Evolutionary conservation across 1,284 basidiomycete species (phyloP).

Genomic region (Pseudozyma tsukubaensis): DNA sequence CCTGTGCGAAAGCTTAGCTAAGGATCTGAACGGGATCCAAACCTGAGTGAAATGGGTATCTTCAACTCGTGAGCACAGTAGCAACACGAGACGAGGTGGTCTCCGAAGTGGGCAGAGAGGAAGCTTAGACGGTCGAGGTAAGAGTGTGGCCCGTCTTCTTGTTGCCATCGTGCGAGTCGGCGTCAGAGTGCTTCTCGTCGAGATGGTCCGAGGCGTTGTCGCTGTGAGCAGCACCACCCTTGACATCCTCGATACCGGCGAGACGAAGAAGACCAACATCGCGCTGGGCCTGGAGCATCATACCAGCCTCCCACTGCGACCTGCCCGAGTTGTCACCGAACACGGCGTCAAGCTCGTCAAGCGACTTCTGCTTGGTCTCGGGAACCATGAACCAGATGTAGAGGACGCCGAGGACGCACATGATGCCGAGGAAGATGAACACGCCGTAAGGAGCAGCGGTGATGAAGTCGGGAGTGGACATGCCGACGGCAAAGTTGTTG

Average conservation of each 20-base stretch:
- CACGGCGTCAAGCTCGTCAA: constrained; percentile 75
- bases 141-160: constrained; percentile 29
- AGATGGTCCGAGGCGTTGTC: constrained; percentile 34
- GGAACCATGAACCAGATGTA: constrained; percentile 74
- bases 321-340: constrained; percentile 55
- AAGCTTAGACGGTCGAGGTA: constrained; percentile 23
- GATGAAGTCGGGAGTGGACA: constrained; percentile 50
- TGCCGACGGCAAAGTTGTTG: constrained; percentile 76
- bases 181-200: constrained; percentile 37
- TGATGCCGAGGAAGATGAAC: constrained; percentile 76
- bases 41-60: too few species aligned
- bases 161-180: constrained; percentile 11
- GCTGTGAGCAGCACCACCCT: constrained; percentile 11
- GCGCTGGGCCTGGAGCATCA: constrained; percentile 48
- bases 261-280: constrained; percentile 51
- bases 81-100: background rate
- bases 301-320: constrained; percentile 45
- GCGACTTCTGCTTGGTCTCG: constrained; percentile 79
- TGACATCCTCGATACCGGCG: constrained; percentile 49
- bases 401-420: constrained; percentile 76
- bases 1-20: too few species aligned
- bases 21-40: background rate
- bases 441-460: constrained; percentile 71
- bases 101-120: background rate
- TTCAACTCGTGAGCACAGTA: too few species aligned